phyloP scores from a whole-genome alignment of 2,329 filamentous ascomycete species.

The Chalaropsis ovoidea region DNA sequence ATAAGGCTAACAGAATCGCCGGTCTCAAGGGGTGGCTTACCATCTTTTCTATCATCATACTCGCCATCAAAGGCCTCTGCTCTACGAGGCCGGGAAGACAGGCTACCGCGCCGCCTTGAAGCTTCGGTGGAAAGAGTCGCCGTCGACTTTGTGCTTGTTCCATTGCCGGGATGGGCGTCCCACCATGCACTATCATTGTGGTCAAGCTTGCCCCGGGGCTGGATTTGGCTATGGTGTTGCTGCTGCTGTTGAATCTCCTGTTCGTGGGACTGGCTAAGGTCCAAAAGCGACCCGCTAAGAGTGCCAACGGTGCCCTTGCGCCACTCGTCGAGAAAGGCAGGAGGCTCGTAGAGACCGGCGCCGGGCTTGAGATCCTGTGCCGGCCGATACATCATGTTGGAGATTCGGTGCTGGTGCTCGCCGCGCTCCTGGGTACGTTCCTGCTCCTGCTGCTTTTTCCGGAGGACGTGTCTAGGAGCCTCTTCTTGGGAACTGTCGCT shows the following conservation, averaged over 20 bases:
- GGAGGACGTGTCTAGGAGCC: constrained; percentile 16
- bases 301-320: constrained; percentile 55
- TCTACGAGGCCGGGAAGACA: constrained; percentile 42
- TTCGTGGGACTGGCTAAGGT: constrained; percentile 38
- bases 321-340: constrained; percentile 61
- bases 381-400: constrained; percentile 19
- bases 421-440: constrained; percentile 11
- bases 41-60: constrained; percentile 50
- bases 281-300: constrained; percentile 48
- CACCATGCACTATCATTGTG: constrained; percentile 58
- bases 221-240: neutral
- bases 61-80: constrained; percentile 57
- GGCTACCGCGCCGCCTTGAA: constrained; percentile 38
- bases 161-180: constrained; percentile 42
- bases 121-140: constrained; percentile 10
- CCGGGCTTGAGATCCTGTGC: constrained; percentile 33
- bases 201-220: constrained; percentile 7
- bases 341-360: constrained; percentile 48
- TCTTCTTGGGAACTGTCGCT: constrained; percentile 24
- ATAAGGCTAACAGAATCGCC: neutral
- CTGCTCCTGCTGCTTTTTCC: constrained; percentile 19
- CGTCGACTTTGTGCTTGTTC: constrained; percentile 1
- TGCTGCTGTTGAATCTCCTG: constrained; percentile 19
- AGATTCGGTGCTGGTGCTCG: constrained; percentile 20
- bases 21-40: constrained; percentile 32